Evolutionary conservation across 768 basidiomycete species (phyloP), one percentile per base, ranked within the genome.

Genomic region (Arthromyces matolae): DNA sequence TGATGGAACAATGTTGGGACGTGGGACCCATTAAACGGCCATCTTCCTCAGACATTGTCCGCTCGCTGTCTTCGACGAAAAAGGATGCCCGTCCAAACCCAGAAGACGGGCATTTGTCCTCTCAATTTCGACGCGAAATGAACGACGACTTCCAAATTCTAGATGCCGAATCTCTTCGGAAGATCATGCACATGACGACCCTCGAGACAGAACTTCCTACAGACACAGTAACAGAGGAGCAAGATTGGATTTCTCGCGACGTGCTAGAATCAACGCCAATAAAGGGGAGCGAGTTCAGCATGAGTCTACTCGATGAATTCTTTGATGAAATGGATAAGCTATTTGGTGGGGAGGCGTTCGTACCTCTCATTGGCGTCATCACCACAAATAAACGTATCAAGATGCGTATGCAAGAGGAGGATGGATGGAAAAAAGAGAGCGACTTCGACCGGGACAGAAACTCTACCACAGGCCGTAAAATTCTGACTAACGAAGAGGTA

Each of bases 311-410:
- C n/a, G 25, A 5, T 23, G 36, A 37, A 37, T 7, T 24, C 5
- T 24, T 39, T 19, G 9, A 39, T 39, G 22, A 24, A 24, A 19
- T 24, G 6, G 38, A 12, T 12, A 4, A 7, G 5, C 5, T 93
- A 52, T 94, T 94, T 54, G 92, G 92, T 39, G 92, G 92, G 2
- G 89, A 92, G 40, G 69, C 82, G 19, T 93, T 93, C 65, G 66
- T 81, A 34, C 83, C 89, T 2, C 89, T 94, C 60, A 93, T 94
- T 60, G 92, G 92, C 7, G 77, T 84, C 35, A 92, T 94, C 56
- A 87, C 86, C 50, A 71, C 94, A 44, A 92, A 88, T 27, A 76
- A 78, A 57, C 92, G 93, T 59, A 93, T 94, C 91, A 94, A 94
- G 72, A 77, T 68, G 64, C 75, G 76, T 36, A 76, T 79, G 49